phyloP scores from a whole-genome alignment of 2,329 filamentous ascomycete species.

The Aspergillus piperis region DNA sequence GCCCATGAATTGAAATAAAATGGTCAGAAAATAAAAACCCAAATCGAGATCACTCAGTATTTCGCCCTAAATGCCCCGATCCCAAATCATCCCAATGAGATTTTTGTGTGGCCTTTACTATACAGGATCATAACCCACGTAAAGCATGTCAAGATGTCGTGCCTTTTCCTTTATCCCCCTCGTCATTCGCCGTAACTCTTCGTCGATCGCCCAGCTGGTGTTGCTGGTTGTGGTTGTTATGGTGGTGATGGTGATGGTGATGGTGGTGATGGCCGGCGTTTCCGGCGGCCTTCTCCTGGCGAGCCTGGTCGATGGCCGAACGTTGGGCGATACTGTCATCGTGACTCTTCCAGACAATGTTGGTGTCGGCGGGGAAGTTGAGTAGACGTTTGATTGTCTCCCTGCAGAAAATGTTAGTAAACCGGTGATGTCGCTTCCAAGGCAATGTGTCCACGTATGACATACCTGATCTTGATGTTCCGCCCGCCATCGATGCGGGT shows the following conservation, averaged over 20 bases:
- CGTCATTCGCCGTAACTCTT: slow-evolving; percentile 45
- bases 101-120: slow-evolving; percentile 35
- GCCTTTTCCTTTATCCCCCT: slow-evolving; percentile 47
- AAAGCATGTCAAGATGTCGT: slow-evolving; percentile 34
- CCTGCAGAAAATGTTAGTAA: slow-evolving; percentile 48
- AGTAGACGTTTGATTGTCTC: slow-evolving; percentile 93
- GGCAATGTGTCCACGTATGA: slow-evolving; percentile 14
- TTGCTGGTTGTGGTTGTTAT: slow-evolving; percentile 20
- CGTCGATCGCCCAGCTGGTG: slow-evolving; percentile 45
- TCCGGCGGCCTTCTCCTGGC: slow-evolving; percentile 72
- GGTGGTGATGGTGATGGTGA: slow-evolving; percentile 35
- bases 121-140: slow-evolving; percentile 38
- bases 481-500: slow-evolving; percentile 88
- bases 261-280: slow-evolving; percentile 36
- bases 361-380: slow-evolving; percentile 81
- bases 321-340: slow-evolving; percentile 93
- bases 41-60: slow-evolving; percentile 38
- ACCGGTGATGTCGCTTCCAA: neutral
- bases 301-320: slow-evolving; percentile 84
- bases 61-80: slow-evolving; percentile 42
- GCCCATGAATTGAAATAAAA: slow-evolving; percentile 2
- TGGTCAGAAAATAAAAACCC: slow-evolving; percentile 24
- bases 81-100: slow-evolving; percentile 43
- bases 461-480: slow-evolving; percentile 93
- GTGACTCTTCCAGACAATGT: slow-evolving; percentile 93